Evolutionary conservation across 176 grass and related monocot genomes (phyloP).

Genomic region (Avena atlantica): DNA sequence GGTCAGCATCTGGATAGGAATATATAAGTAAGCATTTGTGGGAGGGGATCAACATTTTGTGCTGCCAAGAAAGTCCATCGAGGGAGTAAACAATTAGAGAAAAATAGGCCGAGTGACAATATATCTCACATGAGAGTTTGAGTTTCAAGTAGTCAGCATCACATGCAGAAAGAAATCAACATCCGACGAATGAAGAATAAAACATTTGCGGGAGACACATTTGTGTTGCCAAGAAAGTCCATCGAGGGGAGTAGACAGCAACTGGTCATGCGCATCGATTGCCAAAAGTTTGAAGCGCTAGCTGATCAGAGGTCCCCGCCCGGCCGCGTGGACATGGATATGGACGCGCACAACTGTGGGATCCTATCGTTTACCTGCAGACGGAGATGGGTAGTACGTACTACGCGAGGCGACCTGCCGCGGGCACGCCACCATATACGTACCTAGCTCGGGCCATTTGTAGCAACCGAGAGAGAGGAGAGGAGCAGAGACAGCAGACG

Average conservation of each 20-base stretch:
- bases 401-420: neutral
- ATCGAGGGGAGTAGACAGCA: neutral
- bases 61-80: no score
- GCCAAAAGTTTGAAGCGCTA: neutral
- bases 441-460: conserved; percentile 9
- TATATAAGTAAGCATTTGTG: no score
- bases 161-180: neutral
- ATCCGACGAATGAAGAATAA: neutral
- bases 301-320: neutral
- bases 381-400: neutral
- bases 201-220: neutral
- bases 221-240: neutral
- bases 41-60: no score
- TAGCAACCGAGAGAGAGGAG: neutral
- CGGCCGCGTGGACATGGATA: neutral
- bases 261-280: neutral
- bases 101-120: no score
- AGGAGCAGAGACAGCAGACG: neutral
- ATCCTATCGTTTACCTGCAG: conserved; percentile 37
- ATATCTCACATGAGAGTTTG: no score
- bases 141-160: no score
- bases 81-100: no score
- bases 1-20: no score
- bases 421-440: neutral
- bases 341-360: conserved; percentile 42